Conservation (phyloP, 2,329 filamentous ascomycete species). For the Aspergillus caelatus region DNA sequence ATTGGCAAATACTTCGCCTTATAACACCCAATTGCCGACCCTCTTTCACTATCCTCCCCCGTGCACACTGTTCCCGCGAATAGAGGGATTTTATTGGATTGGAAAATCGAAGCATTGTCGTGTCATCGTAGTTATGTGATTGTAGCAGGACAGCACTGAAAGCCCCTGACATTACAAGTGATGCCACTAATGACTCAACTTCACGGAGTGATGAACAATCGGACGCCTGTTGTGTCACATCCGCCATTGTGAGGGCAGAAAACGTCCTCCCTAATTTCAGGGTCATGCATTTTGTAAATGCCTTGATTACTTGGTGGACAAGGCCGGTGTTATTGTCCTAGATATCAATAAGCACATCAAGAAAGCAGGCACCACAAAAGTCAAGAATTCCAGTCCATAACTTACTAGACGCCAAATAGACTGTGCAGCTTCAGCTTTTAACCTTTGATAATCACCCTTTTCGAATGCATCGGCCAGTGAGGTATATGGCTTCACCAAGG, state of each 20-base stretch:
- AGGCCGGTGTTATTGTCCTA: slow-evolving; percentile 74
- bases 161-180: slow-evolving; percentile 54
- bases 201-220: slow-evolving; percentile 28
- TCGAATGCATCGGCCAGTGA: slow-evolving; percentile 71
- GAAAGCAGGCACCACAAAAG: neutral
- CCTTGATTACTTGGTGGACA: slow-evolving; percentile 67
- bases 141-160: slow-evolving; percentile 56
- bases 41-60: slow-evolving; percentile 52
- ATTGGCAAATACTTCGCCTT: slow-evolving; percentile 55
- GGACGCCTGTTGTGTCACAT: slow-evolving; percentile 42
- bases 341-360: slow-evolving; percentile 14
- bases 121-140: slow-evolving; percentile 37
- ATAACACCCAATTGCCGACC: slow-evolving; percentile 55
- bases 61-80: slow-evolving; percentile 38
- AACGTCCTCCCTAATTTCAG: slow-evolving; percentile 74
- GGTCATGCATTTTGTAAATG: slow-evolving; percentile 77
- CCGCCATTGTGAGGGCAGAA: slow-evolving; percentile 60
- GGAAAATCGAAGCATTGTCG: slow-evolving; percentile 58
- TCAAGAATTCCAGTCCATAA: slow-evolving; percentile 3
- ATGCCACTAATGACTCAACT: slow-evolving; percentile 39
- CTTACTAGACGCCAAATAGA: slow-evolving; percentile 63
- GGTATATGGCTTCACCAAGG: slow-evolving; percentile 70
- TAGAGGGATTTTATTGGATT: slow-evolving; percentile 35
- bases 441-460: slow-evolving; percentile 57
- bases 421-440: slow-evolving; percentile 66